phyloP scores from a whole-genome alignment of 2,329 filamentous ascomycete species.

The Cadophora luteo-olivacea region DNA sequence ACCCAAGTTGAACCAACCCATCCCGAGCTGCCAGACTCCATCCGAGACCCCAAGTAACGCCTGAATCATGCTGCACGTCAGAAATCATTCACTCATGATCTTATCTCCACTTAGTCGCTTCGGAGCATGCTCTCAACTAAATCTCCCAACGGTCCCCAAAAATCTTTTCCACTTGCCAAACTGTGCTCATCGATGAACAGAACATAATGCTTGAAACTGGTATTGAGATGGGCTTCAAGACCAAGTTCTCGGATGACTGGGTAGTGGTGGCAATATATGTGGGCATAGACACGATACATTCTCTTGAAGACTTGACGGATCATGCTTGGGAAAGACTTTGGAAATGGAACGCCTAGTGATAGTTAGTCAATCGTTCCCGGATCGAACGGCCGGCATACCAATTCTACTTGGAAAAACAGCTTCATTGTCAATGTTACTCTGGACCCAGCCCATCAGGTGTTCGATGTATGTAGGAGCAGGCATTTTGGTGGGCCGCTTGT shows the following conservation, averaged over 20 bases:
- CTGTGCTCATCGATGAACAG: slow-evolving; percentile 97
- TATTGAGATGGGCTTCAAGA: slow-evolving; percentile 96
- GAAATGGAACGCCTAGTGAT: slow-evolving; percentile 81
- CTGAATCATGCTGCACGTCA: slow-evolving; percentile 32
- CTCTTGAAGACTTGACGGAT: slow-evolving; percentile 98
- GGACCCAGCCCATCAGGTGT: slow-evolving; percentile 96
- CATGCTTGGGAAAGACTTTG: slow-evolving; percentile 86
- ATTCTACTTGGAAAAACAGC: slow-evolving; percentile 93
- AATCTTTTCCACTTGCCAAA: slow-evolving; percentile 91
- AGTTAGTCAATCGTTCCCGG: slow-evolving; percentile 47
- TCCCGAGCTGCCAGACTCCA: slow-evolving; percentile 28
- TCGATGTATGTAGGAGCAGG: slow-evolving; percentile 96
- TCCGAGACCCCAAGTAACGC: slow-evolving; percentile 37
- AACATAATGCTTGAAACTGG: slow-evolving; percentile 99
- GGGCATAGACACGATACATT: slow-evolving; percentile 97
- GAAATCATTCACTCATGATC: slow-evolving; percentile 25
- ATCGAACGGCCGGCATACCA: slow-evolving; percentile 62
- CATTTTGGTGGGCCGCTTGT: slow-evolving; percentile 97
- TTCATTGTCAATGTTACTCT: slow-evolving; percentile 94
- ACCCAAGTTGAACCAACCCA: not conserved
- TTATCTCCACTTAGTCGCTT: slow-evolving; percentile 63
- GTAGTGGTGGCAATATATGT: slow-evolving; percentile 99
- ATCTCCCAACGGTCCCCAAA: slow-evolving; percentile 94
- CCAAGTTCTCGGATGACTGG: slow-evolving; percentile 94
- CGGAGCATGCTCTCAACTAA: slow-evolving; percentile 97